Base-by-base conservation (phyloP, 2,329 filamentous ascomycete genomes). In the Cordyceps cicadae region DNA sequence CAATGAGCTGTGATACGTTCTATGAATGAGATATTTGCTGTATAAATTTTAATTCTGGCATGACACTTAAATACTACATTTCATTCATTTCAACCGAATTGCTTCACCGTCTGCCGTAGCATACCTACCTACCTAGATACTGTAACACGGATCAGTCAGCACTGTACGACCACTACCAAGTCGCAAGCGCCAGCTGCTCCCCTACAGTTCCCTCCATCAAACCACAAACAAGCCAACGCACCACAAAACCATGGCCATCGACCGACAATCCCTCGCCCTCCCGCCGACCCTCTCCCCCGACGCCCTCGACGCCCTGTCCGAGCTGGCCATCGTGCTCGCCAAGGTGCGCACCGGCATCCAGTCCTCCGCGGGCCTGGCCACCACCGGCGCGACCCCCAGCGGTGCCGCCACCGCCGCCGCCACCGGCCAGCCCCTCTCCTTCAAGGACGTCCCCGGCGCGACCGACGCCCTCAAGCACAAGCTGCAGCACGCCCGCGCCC, bases 301-400 rank as follows among this genome's bases (percentile, higher is more conserved):
- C 73, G 85, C 86, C 54, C 90, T 97, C 76, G 92, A 96, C 77
- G 85, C 91, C 66, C 83, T 96, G 59, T 90, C 92, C 29, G 86
- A 92, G 69, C 84, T 97, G 59, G 87, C 90, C 69, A 81, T 86
- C 62, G 84, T 96, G 66, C 85, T 97, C 63, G 80, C 85, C 65
- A 89, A 89, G 55, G 82, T 97, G 19, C 84, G 89, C 66, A 70
- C 73, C 43, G 79, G 77, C 17, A 74, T 77, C 66, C 67, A 76
- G 69, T 71, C 75, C 51, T 72, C 73, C 12, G 67, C 75, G 45
- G 71, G 76, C 58, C 69, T 76, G 54, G 72, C 74, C 29, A 29
- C 29, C 50, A 71, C 72, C 6, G 75, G 73, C 54, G 72, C 71
- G 55, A 76, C 76, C 46, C 69, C 72, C 41, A 21, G 55, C 59